Evolutionary conservation across 805 yeast species (phyloP), one percentile per base, ranked within the genome.

Genomic region (Yarrowia sp.): DNA sequence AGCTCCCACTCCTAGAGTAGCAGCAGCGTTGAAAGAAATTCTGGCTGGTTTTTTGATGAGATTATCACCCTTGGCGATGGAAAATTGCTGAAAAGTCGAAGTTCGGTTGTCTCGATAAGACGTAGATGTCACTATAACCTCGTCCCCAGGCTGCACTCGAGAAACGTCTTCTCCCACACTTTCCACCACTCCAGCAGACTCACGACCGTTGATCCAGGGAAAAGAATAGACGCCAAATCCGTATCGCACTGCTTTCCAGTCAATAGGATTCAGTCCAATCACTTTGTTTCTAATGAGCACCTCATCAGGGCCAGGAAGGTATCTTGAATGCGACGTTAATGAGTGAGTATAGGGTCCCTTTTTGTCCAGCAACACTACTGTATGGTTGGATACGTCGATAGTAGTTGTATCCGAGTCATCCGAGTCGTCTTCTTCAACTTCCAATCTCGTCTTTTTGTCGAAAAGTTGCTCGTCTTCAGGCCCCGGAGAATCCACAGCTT

Each of bases 121-220:
- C 3, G 64, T 58, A 13, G 51, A 43, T 6, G 51, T 58, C 33
- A 58, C 51, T 7, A 58, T 36, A 6, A 58, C 64, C 11, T 44
- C 51, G 35, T 58, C 43, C 17, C 64, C 64, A 7, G 64, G 42
- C 5, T 33, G 51, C 22, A 62, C 36, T 28, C 65, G 18, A 11
- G 64, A 22, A 15, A 62, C 63, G 8, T 36, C 22, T 9, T 11
- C 18, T 31, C 65, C 65, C 11, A 62, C 65, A 9, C 18, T 35
- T n/a, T 50, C 64, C 41, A 62, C 65, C 5, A 62, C 15, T 7
- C 65, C 65, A 10, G 38, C 32, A 22, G 63, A 38, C 48, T 62
- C 65, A 22, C 65, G 10, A n/a, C 65, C 65, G 18, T 62, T 62
- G n/a, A 62, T 53, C 65, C 65, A 62, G 33, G 65, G 65, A 13